phyloP scores from a whole-genome alignment of 352 stramenopile species.

The Pythium coloratum region DNA sequence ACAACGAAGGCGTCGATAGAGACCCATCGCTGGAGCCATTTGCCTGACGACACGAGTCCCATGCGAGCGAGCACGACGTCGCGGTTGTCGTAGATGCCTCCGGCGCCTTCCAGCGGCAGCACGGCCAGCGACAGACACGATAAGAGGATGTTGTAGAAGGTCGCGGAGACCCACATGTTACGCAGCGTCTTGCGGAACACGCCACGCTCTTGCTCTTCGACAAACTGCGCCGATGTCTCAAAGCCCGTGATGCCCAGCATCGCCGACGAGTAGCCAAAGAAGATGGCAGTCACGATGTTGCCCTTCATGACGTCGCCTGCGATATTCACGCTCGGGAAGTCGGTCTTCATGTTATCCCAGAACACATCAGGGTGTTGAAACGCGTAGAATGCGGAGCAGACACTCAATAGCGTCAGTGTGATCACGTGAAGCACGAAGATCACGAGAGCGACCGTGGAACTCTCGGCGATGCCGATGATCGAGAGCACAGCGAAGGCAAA shows the following conservation, averaged over 20 bases:
- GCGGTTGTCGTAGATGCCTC: slow-evolving; percentile 48
- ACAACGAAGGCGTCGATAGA: slow-evolving; percentile 80
- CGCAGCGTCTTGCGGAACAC: slow-evolving; percentile 62
- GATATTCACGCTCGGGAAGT: slow-evolving; percentile 50
- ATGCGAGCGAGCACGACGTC: slow-evolving; percentile 66
- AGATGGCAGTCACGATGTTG: slow-evolving; percentile 41
- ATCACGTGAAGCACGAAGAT: slow-evolving; percentile 76
- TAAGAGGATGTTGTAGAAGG: slow-evolving; percentile 77
- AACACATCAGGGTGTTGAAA: slow-evolving; percentile 47
- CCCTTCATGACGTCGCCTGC: slow-evolving; percentile 31
- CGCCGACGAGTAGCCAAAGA: slow-evolving; percentile 64
- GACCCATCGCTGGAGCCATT: slow-evolving; percentile 50
- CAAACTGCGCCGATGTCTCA: slow-evolving; percentile 82
- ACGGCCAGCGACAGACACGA: slow-evolving; percentile 63
- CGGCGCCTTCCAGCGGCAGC: slow-evolving; percentile 43
- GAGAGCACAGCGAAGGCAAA: slow-evolving; percentile 73
- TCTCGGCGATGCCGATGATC: slow-evolving; percentile 77
- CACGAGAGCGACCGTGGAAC: slow-evolving; percentile 56
- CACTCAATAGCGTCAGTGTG: slow-evolving; percentile 55
- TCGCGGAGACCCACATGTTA: slow-evolving; percentile 76
- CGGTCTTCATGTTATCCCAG: slow-evolving; percentile 55
- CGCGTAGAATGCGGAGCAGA: slow-evolving; percentile 42
- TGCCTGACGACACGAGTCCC: slow-evolving; percentile 35
- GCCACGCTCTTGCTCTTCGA: slow-evolving; percentile 72
- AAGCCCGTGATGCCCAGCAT: slow-evolving; percentile 87